Percentiles rank a stretch among this genome's conserved stretches.
phyloP scores from a whole-genome alignment of 148 eudicot genomes.

The Dianthus caryophyllus region DNA sequence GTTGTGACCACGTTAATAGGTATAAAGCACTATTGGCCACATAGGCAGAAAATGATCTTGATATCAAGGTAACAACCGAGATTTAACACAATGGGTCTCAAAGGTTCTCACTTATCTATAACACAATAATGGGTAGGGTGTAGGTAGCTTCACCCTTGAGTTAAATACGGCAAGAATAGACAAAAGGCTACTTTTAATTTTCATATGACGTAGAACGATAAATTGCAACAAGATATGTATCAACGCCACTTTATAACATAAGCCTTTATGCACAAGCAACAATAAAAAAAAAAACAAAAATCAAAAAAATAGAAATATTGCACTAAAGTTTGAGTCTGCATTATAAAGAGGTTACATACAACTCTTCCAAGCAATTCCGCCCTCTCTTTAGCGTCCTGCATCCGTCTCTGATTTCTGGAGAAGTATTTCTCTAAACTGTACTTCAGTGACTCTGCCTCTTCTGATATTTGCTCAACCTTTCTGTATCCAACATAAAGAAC shows the following conservation, averaged over 20 bases:
- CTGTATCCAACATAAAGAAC: conserved; percentile 28
- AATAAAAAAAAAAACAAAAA: background rate
- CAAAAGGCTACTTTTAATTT: no score
- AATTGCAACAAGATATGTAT: no score
- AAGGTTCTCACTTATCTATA: background rate
- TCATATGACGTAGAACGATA: no score
- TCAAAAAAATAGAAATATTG: background rate
- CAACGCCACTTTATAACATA: background rate
- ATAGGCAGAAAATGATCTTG: no score
- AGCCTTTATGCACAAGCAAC: background rate
- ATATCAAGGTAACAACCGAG: no score
- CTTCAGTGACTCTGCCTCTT: conserved; percentile 92
- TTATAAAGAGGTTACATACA: conserved; percentile 34
- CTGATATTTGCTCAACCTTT: conserved; percentile 91
- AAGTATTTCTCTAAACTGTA: conserved; percentile 75
- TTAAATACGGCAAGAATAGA: no score
- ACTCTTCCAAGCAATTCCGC: conserved; percentile 85
- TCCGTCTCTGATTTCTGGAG: conserved; percentile 56
- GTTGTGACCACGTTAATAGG: no score
- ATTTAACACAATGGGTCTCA: background rate
- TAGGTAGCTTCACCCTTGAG: background rate
- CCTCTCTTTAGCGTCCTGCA: conserved; percentile 88
- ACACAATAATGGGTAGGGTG: background rate
- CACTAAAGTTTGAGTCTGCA: background rate
- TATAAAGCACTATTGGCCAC: no score